Conservation (phyloP, 2,329 filamentous ascomycete genomes). For the Ophiostoma fasciatum region DNA sequence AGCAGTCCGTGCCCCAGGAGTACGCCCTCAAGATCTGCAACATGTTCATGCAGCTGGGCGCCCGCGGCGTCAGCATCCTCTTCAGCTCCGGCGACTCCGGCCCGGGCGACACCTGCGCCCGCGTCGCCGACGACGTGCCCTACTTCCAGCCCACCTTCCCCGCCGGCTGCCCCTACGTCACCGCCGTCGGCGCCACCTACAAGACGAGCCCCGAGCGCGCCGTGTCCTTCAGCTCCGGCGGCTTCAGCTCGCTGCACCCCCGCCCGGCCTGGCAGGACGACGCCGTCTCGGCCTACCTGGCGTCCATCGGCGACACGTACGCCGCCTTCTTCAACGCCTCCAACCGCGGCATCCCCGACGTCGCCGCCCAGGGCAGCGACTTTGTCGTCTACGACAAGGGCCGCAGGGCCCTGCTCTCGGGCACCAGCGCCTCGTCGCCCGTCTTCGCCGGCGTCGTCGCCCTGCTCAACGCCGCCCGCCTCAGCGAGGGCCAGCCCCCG, state of each 20-base stretch:
- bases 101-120: conserved; percentile 44
- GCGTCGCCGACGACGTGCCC: conserved; percentile 30
- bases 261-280: conserved; percentile 26
- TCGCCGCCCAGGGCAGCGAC: conserved; percentile 36
- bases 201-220: conserved; percentile 17
- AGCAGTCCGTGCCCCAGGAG: conserved; percentile 45
- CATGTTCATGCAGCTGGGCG: conserved; percentile 49
- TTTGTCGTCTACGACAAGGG: conserved; percentile 16
- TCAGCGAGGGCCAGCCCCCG: conserved; percentile 19
- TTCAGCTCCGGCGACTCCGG: conserved; percentile 46
- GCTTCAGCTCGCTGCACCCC: conserved; percentile 31
- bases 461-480: conserved; percentile 27
- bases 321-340: conserved; percentile 26
- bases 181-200: conserved; percentile 42
- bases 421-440: conserved; percentile 24
- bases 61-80: conserved; percentile 50
- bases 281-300: conserved; percentile 24
- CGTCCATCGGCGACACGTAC: conserved; percentile 27
- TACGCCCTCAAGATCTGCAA: conserved; percentile 49
- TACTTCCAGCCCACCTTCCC: conserved; percentile 26
- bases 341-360: conserved; percentile 32
- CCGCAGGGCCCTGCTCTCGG: conserved; percentile 9
- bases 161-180: conserved; percentile 23
- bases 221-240: conserved; percentile 22
- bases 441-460: conserved; percentile 27